A percentile compares a stretch with the other conserved stretches of the same genome.
phyloP scores from a whole-genome alignment of 768 basidiomycete genomes.

The Mycena leptocephala region DNA sequence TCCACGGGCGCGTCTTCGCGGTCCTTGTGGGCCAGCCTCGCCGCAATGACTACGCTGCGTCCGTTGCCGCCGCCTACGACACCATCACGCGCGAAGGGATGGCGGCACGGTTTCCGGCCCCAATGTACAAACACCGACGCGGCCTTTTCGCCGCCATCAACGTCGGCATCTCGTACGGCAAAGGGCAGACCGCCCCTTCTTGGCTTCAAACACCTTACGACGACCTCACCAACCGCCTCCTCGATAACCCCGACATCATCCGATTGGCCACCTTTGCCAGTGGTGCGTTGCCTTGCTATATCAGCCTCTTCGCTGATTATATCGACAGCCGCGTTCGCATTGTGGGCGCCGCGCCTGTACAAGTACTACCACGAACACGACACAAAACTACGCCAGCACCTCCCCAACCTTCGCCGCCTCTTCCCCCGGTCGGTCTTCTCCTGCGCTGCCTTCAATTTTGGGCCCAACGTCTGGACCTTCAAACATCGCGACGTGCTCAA shows the following conservation, averaged over 20 bases:
- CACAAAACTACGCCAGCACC: background rate
- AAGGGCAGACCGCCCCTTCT: background rate
- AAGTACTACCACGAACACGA: background rate
- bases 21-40: background rate
- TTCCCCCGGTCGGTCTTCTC: slow-evolving; percentile 12
- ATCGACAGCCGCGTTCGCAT: slow-evolving; percentile 1
- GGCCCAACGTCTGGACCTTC: no score
- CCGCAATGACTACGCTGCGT: background rate
- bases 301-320: background rate
- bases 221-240: background rate
- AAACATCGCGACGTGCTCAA: no score
- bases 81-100: background rate
- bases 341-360: background rate
- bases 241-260: background rate
- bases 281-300: background rate
- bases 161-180: background rate
- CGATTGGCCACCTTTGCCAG: background rate
- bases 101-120: no score
- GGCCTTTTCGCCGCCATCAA: background rate
- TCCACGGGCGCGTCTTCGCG: no score
- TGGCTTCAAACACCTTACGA: background rate
- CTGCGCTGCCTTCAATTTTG: no score
- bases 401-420: slow-evolving; percentile 21
- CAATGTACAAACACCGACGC: background rate
- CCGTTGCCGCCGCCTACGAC: background rate